Evolutionary conservation across 1,284 basidiomycete species (phyloP).

Genomic region (Bondarzewia mesenterica): DNA sequence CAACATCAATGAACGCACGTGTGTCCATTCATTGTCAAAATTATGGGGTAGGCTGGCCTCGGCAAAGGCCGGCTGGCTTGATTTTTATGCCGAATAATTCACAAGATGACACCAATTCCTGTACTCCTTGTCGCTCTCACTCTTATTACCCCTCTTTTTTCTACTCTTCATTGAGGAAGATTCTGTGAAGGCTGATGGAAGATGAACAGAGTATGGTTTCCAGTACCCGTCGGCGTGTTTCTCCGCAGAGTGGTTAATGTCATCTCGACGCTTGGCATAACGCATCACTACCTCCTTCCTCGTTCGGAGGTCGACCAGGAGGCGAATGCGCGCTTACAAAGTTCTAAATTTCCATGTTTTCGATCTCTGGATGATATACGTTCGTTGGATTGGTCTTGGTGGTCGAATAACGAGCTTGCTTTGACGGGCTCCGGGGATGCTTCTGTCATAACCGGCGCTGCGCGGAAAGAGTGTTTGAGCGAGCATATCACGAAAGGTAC

Average conservation of each 20-base stretch:
- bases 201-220: constrained; percentile 54
- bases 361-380: background rate
- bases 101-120: too few relatives aligned
- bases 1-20: too few relatives aligned
- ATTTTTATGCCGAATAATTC: too few relatives aligned
- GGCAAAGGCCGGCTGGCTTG: background rate
- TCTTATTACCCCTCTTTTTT: background rate
- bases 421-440: background rate
- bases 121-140: background rate
- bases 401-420: background rate
- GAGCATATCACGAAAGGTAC: background rate
- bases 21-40: too few relatives aligned
- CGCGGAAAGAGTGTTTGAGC: background rate
- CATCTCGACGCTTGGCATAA: constrained; percentile 56
- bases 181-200: constrained; percentile 8
- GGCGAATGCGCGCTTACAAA: background rate
- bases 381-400: background rate
- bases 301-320: constrained; percentile 10
- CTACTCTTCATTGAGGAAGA: background rate
- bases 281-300: constrained; percentile 47
- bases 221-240: constrained; percentile 47
- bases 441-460: background rate
- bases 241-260: constrained; percentile 59
- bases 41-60: background rate
- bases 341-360: background rate